phyloP scores from a whole-genome alignment of 306 rosid genomes.

The Dalbergia oliveri region DNA sequence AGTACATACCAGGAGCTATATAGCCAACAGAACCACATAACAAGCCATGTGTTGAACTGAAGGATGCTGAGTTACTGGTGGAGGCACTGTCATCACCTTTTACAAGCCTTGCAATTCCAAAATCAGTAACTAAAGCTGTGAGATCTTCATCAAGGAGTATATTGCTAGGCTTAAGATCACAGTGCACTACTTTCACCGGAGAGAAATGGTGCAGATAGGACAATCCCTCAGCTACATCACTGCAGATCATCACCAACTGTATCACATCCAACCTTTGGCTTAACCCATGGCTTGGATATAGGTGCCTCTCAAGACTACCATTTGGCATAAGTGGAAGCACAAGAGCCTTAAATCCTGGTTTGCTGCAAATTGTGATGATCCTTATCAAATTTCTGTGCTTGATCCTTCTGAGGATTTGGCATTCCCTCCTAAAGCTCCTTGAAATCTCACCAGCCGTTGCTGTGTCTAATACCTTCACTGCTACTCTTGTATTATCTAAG shows the following conservation, averaged over 20 bases:
- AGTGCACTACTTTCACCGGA: conserved; percentile 81
- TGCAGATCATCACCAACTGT: conserved; percentile 79
- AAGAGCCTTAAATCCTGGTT: conserved; percentile 83
- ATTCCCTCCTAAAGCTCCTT: conserved; percentile 85
- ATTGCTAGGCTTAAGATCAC: conserved; percentile 94
- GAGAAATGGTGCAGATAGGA: conserved; percentile 89
- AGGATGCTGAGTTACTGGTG: conserved; percentile 53
- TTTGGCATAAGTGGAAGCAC: conserved; percentile 92
- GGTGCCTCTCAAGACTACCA: conserved; percentile 86
- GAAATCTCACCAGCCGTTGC: conserved; percentile 60
- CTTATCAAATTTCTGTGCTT: conserved; percentile 87
- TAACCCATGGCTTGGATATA: conserved; percentile 68
- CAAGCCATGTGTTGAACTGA: conserved; percentile 78
- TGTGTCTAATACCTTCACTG: conserved; percentile 80
- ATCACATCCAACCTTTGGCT: conserved; percentile 60
- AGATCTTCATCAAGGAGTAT: conserved; percentile 85
- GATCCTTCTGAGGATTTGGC: conserved; percentile 71
- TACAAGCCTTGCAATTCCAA: conserved; percentile 84
- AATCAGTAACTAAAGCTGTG: conserved; percentile 90
- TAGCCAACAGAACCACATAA: conserved; percentile 90
- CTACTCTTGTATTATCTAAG: conserved; percentile 73
- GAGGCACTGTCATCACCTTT: conserved; percentile 52
- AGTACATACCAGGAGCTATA: conserved; percentile 87
- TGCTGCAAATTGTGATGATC: conserved; percentile 82
- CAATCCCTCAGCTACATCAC: conserved; percentile 91